A percentile compares a stretch with the other conserved stretches of the same genome.
Conservation (phyloP, 2,329 filamentous ascomycete genomes). For the Neonectria magnoliae region DNA sequence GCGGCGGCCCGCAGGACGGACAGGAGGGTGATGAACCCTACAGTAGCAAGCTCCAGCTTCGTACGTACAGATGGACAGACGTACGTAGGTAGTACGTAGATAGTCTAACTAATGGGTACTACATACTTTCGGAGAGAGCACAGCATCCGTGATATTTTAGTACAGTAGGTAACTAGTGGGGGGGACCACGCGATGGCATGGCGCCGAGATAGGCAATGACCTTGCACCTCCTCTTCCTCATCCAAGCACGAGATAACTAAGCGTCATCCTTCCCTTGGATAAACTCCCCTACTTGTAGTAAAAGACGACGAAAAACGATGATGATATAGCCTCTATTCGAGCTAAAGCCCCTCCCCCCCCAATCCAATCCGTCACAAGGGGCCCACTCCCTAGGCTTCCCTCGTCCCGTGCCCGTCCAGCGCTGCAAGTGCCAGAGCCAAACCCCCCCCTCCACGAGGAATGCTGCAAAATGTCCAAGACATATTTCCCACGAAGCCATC, state of each 20-base stretch:
- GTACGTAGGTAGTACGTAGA: no score
- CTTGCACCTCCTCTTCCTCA: no score
- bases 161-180: no score
- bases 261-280: no score
- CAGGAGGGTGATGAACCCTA: background rate
- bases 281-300: no score
- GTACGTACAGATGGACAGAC: no score
- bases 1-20: background rate
- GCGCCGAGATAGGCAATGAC: background rate
- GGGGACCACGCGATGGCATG: background rate
- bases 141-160: no score
- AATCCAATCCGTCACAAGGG: background rate
- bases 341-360: no score
- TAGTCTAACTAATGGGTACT: no score
- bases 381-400: background rate
- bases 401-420: background rate
- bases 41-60: background rate
- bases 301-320: background rate
- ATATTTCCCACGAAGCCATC: conserved; percentile 2
- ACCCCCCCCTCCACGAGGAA: background rate
- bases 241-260: no score
- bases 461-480: conserved; percentile 34
- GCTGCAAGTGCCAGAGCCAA: background rate
- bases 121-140: no score
- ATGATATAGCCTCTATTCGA: background rate